Percentiles rank a stretch among this genome's conserved stretches.
phyloP scores from a whole-genome alignment of 495 filamentous ascomycete species.

The Aspergillus hancockii region DNA sequence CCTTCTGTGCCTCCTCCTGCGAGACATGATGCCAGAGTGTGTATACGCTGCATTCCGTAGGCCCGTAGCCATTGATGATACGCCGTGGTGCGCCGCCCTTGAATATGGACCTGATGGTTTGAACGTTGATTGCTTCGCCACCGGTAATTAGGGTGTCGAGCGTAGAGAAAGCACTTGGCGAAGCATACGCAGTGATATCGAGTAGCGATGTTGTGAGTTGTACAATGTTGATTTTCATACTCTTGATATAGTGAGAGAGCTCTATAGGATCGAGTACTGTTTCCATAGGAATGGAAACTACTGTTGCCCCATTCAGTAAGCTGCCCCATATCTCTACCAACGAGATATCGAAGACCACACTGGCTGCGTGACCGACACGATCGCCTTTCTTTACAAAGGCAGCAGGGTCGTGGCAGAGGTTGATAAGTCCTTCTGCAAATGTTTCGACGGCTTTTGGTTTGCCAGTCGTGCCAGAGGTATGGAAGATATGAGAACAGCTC shows the following conservation, averaged over 20 bases:
- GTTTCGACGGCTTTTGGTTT: slow-evolving; percentile 16
- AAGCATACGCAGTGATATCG: slow-evolving; percentile 2
- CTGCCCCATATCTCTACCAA: slow-evolving; percentile 14
- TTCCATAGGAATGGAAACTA: neutral
- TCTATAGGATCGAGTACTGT: neutral
- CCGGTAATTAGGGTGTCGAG: slow-evolving; percentile 1
- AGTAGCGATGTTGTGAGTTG: slow-evolving; percentile 3
- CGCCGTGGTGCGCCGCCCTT: neutral
- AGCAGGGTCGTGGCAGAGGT: slow-evolving; percentile 1
- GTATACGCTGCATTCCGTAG: slow-evolving; percentile 7
- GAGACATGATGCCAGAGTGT: neutral
- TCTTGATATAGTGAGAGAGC: neutral
- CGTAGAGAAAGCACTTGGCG: neutral
- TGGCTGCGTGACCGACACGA: slow-evolving; percentile 4
- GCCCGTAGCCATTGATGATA: slow-evolving; percentile 13
- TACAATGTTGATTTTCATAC: neutral
- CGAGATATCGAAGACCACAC: slow-evolving; percentile 8
- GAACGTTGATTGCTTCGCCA: slow-evolving; percentile 6
- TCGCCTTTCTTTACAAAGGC: neutral
- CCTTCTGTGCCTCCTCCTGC: neutral
- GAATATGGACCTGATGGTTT: slow-evolving; percentile 1
- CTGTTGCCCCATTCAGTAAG: slow-evolving; percentile 1
- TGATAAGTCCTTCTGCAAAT: slow-evolving; percentile 1
- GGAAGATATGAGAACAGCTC: slow-evolving; percentile 10
- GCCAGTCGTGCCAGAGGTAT: slow-evolving; percentile 12